Percentiles rank a stretch among this genome's conserved stretches.
Conservation (phyloP, 2,329 filamentous ascomycete species). For the Endoconidiophora laricicola region DNA sequence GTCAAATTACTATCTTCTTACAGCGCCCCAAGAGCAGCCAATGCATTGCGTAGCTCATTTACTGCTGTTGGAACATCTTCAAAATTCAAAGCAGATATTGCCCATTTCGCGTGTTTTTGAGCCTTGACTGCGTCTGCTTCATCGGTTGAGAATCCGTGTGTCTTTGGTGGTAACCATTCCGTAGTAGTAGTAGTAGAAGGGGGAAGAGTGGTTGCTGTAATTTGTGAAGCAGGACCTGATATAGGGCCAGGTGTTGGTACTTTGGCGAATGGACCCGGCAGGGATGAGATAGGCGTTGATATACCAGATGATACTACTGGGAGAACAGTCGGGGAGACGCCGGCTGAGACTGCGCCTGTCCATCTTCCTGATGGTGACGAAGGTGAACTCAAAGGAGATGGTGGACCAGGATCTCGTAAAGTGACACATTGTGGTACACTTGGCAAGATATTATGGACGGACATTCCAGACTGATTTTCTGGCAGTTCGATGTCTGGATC, state of each 20-base stretch:
- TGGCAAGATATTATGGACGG: background rate
- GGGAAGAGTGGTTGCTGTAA: background rate
- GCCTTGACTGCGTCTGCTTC: conserved; percentile 54
- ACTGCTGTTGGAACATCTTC: conserved; percentile 87
- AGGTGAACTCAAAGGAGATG: conserved; percentile 21
- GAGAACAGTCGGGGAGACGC: background rate
- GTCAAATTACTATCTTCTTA: conserved; percentile 15
- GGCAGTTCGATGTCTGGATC: conserved; percentile 11
- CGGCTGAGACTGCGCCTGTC: background rate
- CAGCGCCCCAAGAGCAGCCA: conserved; percentile 49
- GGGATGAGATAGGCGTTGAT: conserved; percentile 1
- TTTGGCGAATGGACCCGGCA: conserved; percentile 9
- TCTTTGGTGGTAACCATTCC: background rate
- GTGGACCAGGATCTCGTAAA: conserved; percentile 13
- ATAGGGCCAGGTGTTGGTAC: conserved; percentile 15
- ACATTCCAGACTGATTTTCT: background rate
- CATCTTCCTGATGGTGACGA: background rate
- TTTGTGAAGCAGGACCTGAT: conserved; percentile 4
- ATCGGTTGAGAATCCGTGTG: conserved; percentile 10
- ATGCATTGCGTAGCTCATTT: conserved; percentile 60
- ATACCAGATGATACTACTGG: background rate
- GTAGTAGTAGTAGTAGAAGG: background rate
- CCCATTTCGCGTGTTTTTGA: conserved; percentile 94
- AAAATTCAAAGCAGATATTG: conserved; percentile 90
- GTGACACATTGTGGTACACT: conserved; percentile 6